Base-by-base conservation (phyloP, 2,329 filamentous ascomycete species). In the Fusarium sterilihyphosum region DNA sequence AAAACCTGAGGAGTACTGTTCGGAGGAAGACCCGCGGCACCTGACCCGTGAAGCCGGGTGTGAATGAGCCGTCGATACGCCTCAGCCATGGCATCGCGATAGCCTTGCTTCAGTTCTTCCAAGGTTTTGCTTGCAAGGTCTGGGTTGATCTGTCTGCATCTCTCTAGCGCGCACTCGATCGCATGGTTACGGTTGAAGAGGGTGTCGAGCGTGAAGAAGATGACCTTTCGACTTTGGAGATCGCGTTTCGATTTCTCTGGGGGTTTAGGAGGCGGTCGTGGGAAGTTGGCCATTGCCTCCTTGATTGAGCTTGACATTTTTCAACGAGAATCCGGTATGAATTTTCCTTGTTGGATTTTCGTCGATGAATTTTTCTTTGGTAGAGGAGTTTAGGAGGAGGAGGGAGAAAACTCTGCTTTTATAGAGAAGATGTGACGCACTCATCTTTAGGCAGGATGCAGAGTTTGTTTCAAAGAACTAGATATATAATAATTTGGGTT, bases 11-110 rank as follows among this genome's bases (percentile, higher is more conserved):
- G 16, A 18, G 5, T 2, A 17, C 6, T 26, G 18, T 20, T 20
- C 11, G 8, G n/a, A 12, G 8, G 43, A 26, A 9, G 7, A 1
- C n/a, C n/a, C 6, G 7, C 22, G 6, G 13, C 0, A 3, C 3
- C 10, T n/a, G 11, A 7, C 8, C 22, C 3, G 4, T 8, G 20
- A 8, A 50, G 5, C 16, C 31, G 47, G 16, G 16, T 3, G 3
- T 5, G 8, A 22, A 52, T 18, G 16, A 18, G 29, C 6, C n/a
- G 17, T 18, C 4, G 11, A 13, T 33, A 52, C 22, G 29, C 29
- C 4, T 8, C 22, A 9, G 17, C 8, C 29, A 52, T 52, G 11
- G 29, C 49, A 18, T 3, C 6, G 3, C 17, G 22, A 18, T 52
- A 52, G 8, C 11, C 49, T 10, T 4, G 7, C 8, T 52, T 52